phyloP scores from a whole-genome alignment of 495 filamentous ascomycete genomes.

The Copromyces sp. region DNA sequence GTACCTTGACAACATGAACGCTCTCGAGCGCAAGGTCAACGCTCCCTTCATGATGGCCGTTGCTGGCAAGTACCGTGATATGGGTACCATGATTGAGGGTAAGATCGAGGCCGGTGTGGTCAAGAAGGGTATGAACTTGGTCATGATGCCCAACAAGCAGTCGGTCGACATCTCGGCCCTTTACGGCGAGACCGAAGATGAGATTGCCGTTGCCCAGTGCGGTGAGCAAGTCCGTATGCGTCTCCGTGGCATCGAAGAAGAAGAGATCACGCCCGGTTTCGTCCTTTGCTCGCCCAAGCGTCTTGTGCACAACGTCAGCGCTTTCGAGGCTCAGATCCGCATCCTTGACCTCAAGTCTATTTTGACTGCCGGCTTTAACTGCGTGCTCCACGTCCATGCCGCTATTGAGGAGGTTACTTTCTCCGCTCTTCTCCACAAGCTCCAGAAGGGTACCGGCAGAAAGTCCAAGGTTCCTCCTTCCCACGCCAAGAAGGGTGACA shows the following conservation, averaged over 20 bases:
- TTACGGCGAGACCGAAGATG: constrained; percentile 95
- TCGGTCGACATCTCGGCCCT: constrained; percentile 68
- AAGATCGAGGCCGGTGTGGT: constrained; percentile 88
- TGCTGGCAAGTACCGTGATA: constrained; percentile 87
- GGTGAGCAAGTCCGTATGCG: constrained; percentile 93
- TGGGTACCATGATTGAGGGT: constrained; percentile 96
- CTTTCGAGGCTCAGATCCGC: constrained; percentile 94
- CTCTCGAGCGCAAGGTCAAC: constrained; percentile 90
- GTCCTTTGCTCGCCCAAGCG: constrained; percentile 89
- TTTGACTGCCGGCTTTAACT: constrained; percentile 67
- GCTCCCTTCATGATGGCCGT: constrained; percentile 99
- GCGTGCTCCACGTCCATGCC: constrained; percentile 83
- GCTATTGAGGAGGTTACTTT: constrained; percentile 96
- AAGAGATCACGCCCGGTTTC: constrained; percentile 92
- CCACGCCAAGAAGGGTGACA: constrained; percentile 85
- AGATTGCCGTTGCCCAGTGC: constrained; percentile 65
- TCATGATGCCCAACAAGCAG: constrained; percentile 93
- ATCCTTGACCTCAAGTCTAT: constrained; percentile 95
- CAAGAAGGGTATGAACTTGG: constrained; percentile 70
- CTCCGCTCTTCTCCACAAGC: constrained; percentile 74
- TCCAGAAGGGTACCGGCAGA: constrained; percentile 90
- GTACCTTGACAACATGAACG: constrained; percentile 81
- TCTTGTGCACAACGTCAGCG: constrained; percentile 76
- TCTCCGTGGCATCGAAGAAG: constrained; percentile 89
- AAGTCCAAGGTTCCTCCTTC: constrained; percentile 88